Percentiles rank a stretch among this genome's conserved stretches.
phyloP scores from a whole-genome alignment of 805 yeast genomes.

The Kodamaea fukazawae region DNA sequence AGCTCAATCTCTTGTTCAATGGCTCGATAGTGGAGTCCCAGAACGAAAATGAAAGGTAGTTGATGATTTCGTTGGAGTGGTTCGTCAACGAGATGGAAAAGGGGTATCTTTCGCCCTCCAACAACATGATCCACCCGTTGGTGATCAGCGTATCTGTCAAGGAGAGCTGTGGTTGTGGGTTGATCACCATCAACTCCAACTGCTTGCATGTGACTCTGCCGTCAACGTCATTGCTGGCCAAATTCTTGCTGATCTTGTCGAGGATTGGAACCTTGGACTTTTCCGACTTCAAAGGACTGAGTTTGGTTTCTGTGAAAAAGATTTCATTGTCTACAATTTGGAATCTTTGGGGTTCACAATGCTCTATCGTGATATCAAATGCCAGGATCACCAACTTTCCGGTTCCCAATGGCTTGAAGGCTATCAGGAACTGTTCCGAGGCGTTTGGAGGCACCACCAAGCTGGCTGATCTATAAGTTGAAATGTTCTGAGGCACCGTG shows the following conservation, averaged over 20 bases:
- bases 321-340: conserved; percentile 34
- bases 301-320: background rate
- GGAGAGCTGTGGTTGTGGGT: conserved; percentile 61
- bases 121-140: conserved; percentile 67
- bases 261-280: conserved; percentile 10
- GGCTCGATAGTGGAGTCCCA: conserved; percentile 74
- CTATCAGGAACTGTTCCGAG: conserved; percentile 37
- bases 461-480: conserved; percentile 3
- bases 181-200: conserved; percentile 32
- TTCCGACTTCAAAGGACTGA: background rate
- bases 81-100: conserved; percentile 57
- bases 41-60: conserved; percentile 58
- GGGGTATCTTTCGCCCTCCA: conserved; percentile 68
- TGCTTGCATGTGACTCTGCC: conserved; percentile 18
- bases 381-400: conserved; percentile 54
- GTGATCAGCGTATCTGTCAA: conserved; percentile 51
- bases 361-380: conserved; percentile 47
- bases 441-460: conserved; percentile 28
- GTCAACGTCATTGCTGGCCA: conserved; percentile 22
- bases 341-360: conserved; percentile 49
- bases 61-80: conserved; percentile 53
- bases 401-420: conserved; percentile 45
- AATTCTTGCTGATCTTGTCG: conserved; percentile 19
- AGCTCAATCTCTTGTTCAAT: conserved; percentile 50
- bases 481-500: background rate